These are phyloP conservation scores for Paraconiothyrium brasiliense DNA, from an alignment of 2,329 filamentous ascomycete species.

Conservation along the genomic window DNA sequence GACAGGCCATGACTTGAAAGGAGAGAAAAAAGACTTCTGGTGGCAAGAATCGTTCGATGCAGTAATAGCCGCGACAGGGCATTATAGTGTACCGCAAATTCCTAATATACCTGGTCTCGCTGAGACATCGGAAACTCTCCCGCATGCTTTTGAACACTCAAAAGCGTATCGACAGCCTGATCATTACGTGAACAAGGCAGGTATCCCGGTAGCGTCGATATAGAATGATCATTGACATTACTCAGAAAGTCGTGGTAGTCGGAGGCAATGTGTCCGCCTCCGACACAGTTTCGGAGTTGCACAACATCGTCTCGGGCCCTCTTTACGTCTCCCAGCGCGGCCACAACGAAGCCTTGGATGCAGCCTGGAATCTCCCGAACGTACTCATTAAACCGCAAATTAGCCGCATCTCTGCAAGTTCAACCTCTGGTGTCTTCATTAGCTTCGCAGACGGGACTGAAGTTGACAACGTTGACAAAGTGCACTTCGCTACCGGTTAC, in stretches of 20 bases:
- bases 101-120: conserved; percentile 69
- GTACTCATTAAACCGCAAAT: conserved; percentile 20
- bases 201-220: not conserved
- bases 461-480: conserved; percentile 19
- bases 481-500: conserved; percentile 26
- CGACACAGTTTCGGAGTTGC: conserved; percentile 22
- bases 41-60: conserved; percentile 66
- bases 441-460: conserved; percentile 22
- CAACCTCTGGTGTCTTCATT: conserved; percentile 16
- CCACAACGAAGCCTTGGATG: conserved; percentile 17
- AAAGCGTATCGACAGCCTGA: conserved; percentile 23
- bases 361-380: conserved; percentile 21
- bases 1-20: conserved; percentile 12
- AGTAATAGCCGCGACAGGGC: conserved; percentile 77
- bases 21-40: conserved; percentile 41
- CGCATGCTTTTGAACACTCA: conserved; percentile 69
- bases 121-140: conserved; percentile 68
- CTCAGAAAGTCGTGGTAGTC: conserved; percentile 22
- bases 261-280: conserved; percentile 25
- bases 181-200: conserved; percentile 23
- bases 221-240: not conserved
- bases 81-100: conserved; percentile 75
- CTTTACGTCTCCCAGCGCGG: conserved; percentile 22
- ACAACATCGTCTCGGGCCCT: conserved; percentile 17
- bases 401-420: not conserved